Conservation (phyloP, 768 basidiomycete genomes). For the Candolleomyces eurysporus region DNA sequence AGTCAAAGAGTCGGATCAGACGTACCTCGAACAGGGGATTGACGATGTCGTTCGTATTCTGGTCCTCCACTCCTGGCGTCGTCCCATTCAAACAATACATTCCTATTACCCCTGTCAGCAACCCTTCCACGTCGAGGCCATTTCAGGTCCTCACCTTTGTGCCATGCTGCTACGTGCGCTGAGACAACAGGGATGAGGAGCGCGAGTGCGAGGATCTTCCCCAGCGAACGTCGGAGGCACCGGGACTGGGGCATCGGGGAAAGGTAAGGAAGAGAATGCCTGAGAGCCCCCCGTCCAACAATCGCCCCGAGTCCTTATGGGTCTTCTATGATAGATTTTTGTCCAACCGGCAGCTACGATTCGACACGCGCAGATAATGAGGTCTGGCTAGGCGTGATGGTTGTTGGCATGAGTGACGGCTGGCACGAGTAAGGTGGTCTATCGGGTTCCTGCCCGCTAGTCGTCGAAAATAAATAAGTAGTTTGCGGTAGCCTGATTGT, state of each 20-base stretch:
- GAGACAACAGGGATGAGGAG: not conserved
- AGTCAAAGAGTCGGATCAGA: not conserved
- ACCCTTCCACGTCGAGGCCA: too few relatives aligned
- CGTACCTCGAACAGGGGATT: slow-evolving; percentile 34
- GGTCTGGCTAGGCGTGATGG: too few relatives aligned
- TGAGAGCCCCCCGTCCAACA: too few relatives aligned
- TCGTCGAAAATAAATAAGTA: too few relatives aligned
- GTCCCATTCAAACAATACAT: slow-evolving; percentile 39
- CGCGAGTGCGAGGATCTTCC: not conserved
- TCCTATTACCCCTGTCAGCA: slow-evolving; percentile 14
- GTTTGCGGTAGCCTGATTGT: too few relatives aligned
- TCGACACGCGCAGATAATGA: too few relatives aligned
- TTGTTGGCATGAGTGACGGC: too few relatives aligned
- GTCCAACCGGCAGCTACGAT: too few relatives aligned
- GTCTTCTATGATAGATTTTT: too few relatives aligned
- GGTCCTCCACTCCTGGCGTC: slow-evolving; percentile 23
- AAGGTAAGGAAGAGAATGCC: not conserved
- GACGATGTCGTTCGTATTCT: slow-evolving; percentile 28
- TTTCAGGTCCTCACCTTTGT: slow-evolving; percentile 10
- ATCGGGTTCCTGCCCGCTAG: too few relatives aligned
- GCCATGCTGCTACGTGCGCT: slow-evolving; percentile 9
- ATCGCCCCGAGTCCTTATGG: too few relatives aligned
- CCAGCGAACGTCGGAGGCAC: not conserved
- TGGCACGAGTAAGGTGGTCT: too few relatives aligned
- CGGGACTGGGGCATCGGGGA: not conserved